Evolutionary conservation across 2,329 filamentous ascomycete species (phyloP), one percentile per base, ranked within the genome.

Genomic region (Cordyceps tenuipes): DNA sequence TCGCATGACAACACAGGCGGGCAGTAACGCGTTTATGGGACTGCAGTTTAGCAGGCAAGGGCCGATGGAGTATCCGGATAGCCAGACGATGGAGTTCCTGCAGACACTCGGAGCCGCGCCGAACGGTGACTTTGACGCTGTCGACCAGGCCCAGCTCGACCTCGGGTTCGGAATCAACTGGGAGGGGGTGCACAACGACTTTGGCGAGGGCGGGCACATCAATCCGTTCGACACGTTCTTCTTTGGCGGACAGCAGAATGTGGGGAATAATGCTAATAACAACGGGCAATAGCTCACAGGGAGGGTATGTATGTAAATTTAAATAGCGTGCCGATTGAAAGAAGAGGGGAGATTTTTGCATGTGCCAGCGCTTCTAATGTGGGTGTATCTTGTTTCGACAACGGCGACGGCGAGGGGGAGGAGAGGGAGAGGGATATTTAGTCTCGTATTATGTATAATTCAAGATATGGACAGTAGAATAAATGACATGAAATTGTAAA

Each of bases 181-280:
- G 81, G 79, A 84, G 62, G 77, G 79, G 13, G 76, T 85, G 68
- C 79, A 84, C 66, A 84, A 87, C 65, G 86, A 88, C 66, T 87
- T 80, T 61, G 77, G 77, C 61, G 81, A 85, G 51, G 78, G 78
- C 55, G 77, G 82, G 68, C 79, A 84, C 68, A 79, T 88, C 67
- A 82, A 89, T 61, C 80, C 86, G 0, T 89, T 90, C 71, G 87
- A 89, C 68, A 84, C 84, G 0, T 90, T 90, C 69, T 89, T 88
- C 74, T 88, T 89, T 69, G 85, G 86, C 1, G 81, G 80, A 15
- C 59, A 61, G 29, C 59, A 46, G 3, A 56, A 61, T 17, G 9
- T 23, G 10, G 58, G 58, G 5, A 49, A 43, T 19, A 60, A 60
- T 46, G 50, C 41, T 43, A 54, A 29, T 31, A 21, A 21, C 49